Conservation (phyloP, 2,329 filamentous ascomycete genomes). For the Curvularia sp. region DNA sequence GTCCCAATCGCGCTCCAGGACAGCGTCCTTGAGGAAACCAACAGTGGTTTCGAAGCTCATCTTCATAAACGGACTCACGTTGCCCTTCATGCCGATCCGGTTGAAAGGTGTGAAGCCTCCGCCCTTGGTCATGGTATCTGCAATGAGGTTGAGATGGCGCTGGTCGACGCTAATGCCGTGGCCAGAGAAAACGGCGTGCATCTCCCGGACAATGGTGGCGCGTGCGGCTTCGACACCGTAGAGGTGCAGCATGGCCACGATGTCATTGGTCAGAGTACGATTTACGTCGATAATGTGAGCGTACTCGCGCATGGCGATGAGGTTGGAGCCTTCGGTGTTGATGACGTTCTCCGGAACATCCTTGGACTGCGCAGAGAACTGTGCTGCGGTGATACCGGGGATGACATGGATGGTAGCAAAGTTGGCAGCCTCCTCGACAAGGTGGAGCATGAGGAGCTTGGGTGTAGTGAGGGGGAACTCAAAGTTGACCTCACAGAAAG, state of each 20-base stretch:
- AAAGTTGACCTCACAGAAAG: slow-evolving; percentile 80
- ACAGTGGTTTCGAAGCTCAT: slow-evolving; percentile 99
- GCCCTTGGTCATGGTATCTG: slow-evolving; percentile 95
- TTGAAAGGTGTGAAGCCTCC: slow-evolving; percentile 92
- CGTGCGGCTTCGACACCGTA: slow-evolving; percentile 96
- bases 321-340: slow-evolving; percentile 84
- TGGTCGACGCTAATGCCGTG: slow-evolving; percentile 94
- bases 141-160: slow-evolving; percentile 92
- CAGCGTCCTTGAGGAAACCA: slow-evolving; percentile 89
- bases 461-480: slow-evolving; percentile 81
- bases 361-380: slow-evolving; percentile 60
- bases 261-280: slow-evolving; percentile 89
- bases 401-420: slow-evolving; percentile 88
- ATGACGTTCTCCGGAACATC: slow-evolving; percentile 60
- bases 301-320: slow-evolving; percentile 89
- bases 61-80: slow-evolving; percentile 92
- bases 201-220: slow-evolving; percentile 83
- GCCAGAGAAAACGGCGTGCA: slow-evolving; percentile 82
- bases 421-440: slow-evolving; percentile 82
- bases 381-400: slow-evolving; percentile 75
- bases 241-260: slow-evolving; percentile 79
- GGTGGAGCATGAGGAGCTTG: slow-evolving; percentile 90
- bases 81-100: slow-evolving; percentile 83
- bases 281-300: slow-evolving; percentile 86
- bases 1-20: slow-evolving; percentile 89